Evolutionary conservation across 164 flowering plant species (phyloP).

Genomic region (Magnolia kwangsiensis): DNA sequence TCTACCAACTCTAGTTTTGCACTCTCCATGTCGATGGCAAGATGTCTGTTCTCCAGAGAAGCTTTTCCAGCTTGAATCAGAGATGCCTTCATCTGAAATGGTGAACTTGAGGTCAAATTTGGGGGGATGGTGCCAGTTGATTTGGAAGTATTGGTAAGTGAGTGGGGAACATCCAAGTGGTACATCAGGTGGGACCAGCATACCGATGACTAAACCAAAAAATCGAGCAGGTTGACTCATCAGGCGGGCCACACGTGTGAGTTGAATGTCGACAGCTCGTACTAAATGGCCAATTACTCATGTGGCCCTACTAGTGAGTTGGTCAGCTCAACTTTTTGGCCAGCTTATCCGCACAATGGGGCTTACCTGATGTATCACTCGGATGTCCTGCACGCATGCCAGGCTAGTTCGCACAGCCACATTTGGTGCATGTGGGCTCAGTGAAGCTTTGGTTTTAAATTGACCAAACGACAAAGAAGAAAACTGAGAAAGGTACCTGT

Average conservation of each 20-base stretch:
- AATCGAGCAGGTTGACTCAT: not conserved
- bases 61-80: slow-evolving; percentile 53
- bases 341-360: not conserved
- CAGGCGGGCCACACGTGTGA: not conserved
- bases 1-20: slow-evolving; percentile 75
- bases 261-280: not conserved
- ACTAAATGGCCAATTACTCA: not conserved
- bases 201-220: not conserved
- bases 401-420: not conserved
- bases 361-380: not conserved
- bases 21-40: slow-evolving; percentile 53
- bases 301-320: not conserved
- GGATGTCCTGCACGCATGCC: not conserved
- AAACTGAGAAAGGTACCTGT: slow-evolving; percentile 47
- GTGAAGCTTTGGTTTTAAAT: not conserved
- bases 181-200: not conserved
- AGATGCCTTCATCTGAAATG: slow-evolving; percentile 61
- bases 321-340: not conserved
- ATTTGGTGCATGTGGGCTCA: not conserved
- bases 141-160: not conserved
- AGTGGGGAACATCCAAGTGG: not conserved
- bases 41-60: slow-evolving; percentile 60
- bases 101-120: not conserved
- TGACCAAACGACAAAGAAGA: not conserved
- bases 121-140: not conserved